Base-by-base conservation (phyloP, 1,284 basidiomycete species). In the Ceratobasidium papillatum region DNA sequence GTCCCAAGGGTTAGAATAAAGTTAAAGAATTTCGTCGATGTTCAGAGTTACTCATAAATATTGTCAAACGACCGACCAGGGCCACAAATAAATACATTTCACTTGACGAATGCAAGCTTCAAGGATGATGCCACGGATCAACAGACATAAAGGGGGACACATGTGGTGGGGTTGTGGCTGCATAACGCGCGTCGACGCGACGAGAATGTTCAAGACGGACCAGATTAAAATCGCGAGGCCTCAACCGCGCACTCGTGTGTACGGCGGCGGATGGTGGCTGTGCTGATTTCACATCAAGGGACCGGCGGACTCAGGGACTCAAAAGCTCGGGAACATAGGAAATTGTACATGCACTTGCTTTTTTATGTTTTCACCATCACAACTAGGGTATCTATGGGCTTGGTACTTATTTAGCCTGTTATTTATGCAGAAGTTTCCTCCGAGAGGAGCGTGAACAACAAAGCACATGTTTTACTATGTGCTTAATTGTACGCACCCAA, bases 361-460 rank as follows among this genome's bases (percentile, higher is more conserved):
- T 41, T 41, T 41, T 5, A 14, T n/a, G n/a, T n/a, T n/a, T 54
- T 8, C 14, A 54, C 12, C 51, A 11, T 54, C 9, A 25, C 8
- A 25, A 25, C 25, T 17, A 25, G 22, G 30, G 8, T 8, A 30
- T 30, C 8, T 34, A 34, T 58, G 5, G 32, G 32, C 30, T 34
- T 3, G 25, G 32, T 19, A 41, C 22, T 22, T 38, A 61, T 41
- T 36, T 41, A 22, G 36, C 25, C 45, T 47, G 45, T 22, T 41
- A 38, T n/a, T 17, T 41, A 30, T 45, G 47, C 32, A 30, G 30
- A 5, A 32, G 3, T 22, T 25, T 32, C 43, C 41, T 61, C 69
- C 69, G 38, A 61, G 32, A 56, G 56, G 14, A 72, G 69, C 69
- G 54, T 59, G 45, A 5, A 32, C 30, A 59, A 47, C 25, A 4